Evolutionary conservation across 2,329 filamentous ascomycete species (phyloP).

Genomic region (Septoria petroselini): DNA sequence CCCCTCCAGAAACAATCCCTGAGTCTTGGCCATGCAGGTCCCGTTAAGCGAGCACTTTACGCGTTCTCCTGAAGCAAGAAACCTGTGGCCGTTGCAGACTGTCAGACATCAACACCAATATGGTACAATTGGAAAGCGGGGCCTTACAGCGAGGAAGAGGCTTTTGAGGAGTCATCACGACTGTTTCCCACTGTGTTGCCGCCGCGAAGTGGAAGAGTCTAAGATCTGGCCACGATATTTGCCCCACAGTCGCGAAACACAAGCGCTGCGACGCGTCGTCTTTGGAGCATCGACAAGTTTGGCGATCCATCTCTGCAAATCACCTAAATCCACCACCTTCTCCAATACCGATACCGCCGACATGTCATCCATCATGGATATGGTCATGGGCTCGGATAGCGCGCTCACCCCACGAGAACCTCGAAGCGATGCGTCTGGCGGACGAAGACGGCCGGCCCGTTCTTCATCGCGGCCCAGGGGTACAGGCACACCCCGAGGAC

Average conservation of each 20-base stretch:
- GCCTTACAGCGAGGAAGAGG: too few relatives aligned
- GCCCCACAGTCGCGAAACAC: conserved; percentile 6
- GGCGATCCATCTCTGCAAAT: conserved; percentile 3
- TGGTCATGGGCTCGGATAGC: conserved; percentile 49
- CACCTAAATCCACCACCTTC: background rate
- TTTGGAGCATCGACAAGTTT: background rate
- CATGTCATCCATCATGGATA: conserved; percentile 55
- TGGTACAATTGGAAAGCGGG: too few relatives aligned
- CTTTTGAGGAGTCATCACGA: too few relatives aligned
- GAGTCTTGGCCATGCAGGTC: conserved; percentile 5
- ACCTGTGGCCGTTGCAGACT: conserved; percentile 10
- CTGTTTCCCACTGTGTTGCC: too few relatives aligned
- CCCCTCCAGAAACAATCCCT: conserved; percentile 10
- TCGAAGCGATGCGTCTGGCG: conserved; percentile 39
- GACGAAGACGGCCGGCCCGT: conserved; percentile 38
- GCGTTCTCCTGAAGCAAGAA: conserved; percentile 4
- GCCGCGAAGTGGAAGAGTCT: too few relatives aligned
- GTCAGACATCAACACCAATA: too few relatives aligned
- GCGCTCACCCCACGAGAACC: conserved; percentile 37
- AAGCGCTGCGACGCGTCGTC: conserved; percentile 13
- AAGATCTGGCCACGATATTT: conserved; percentile 4
- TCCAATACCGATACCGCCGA: background rate
- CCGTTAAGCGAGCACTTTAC: conserved; percentile 6
- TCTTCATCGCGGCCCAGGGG: conserved; percentile 53
- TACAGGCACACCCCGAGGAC: conserved; percentile 40